Conservation (phyloP, 2,329 filamentous ascomycete species). For the Phoma herbarum region DNA sequence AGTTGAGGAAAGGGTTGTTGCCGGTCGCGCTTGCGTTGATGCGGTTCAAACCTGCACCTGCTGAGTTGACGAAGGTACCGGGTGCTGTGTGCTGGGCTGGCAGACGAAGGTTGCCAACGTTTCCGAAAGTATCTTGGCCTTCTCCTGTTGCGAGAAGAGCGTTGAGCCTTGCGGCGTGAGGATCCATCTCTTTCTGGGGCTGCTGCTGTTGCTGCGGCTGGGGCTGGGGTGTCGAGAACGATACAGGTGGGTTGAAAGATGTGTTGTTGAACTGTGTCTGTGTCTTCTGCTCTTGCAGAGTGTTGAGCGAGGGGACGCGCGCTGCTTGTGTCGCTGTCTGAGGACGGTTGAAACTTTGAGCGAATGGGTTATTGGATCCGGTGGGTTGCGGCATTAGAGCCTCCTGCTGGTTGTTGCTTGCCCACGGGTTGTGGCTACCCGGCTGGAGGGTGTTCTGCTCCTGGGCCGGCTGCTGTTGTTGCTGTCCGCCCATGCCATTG, state of each 20-base stretch:
- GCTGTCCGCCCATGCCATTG: slow-evolving; percentile 40
- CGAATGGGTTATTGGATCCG: slow-evolving; percentile 98
- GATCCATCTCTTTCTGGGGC: slow-evolving; percentile 58
- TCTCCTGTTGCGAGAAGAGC: slow-evolving; percentile 85
- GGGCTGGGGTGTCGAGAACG: slow-evolving; percentile 50
- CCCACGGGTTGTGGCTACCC: slow-evolving; percentile 96
- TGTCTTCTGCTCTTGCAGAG: slow-evolving; percentile 84
- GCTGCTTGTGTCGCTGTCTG: slow-evolving; percentile 65
- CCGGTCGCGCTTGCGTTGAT: slow-evolving; percentile 74
- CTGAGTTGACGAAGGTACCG: slow-evolving; percentile 95
- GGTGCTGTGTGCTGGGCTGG: slow-evolving; percentile 96
- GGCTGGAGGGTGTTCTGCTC: slow-evolving; percentile 73
- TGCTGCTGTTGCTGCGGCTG: slow-evolving; percentile 33
- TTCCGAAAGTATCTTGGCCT: slow-evolving; percentile 96
- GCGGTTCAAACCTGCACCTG: slow-evolving; percentile 78
- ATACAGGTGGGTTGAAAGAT: slow-evolving; percentile 58
- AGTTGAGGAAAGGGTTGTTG: slow-evolving; percentile 88
- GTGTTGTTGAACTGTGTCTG: slow-evolving; percentile 68
- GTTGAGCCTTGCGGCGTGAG: slow-evolving; percentile 79
- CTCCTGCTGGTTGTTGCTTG: slow-evolving; percentile 66
- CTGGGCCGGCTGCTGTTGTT: slow-evolving; percentile 50
- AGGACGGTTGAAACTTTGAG: slow-evolving; percentile 70
- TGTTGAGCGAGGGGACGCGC: slow-evolving; percentile 74
- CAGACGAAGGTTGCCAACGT: slow-evolving; percentile 94
- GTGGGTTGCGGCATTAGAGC: slow-evolving; percentile 83